A percentile compares a stretch with the other conserved stretches of the same genome.
phyloP scores from a whole-genome alignment of 1,284 basidiomycete species.

The Moesziomyces sp. region DNA sequence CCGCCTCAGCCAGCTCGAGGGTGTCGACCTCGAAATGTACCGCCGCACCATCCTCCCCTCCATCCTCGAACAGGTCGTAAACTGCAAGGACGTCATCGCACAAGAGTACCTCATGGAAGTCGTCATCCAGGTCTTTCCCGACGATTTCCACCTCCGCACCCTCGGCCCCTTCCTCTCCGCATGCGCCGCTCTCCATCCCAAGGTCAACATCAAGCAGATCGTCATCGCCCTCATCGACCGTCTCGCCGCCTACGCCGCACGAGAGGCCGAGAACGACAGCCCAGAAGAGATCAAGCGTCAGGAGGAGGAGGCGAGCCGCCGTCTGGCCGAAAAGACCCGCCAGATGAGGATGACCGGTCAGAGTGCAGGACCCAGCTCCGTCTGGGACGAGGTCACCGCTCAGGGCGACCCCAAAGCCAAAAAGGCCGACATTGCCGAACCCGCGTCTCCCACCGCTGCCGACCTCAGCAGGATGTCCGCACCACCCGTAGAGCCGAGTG shows the following conservation, averaged over 20 bases:
- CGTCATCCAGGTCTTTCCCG: constrained; percentile 68
- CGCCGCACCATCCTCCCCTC: constrained; percentile 61
- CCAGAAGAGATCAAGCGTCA: constrained; percentile 64
- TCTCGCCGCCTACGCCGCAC: constrained; percentile 64
- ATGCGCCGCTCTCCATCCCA: constrained; percentile 65
- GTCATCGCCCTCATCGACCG: constrained; percentile 67
- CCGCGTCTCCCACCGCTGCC: constrained; percentile 35
- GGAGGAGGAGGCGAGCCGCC: constrained; percentile 61
- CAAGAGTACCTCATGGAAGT: constrained; percentile 68
- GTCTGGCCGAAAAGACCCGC: constrained; percentile 61
- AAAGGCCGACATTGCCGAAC: constrained; percentile 53
- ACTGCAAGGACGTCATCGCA: constrained; percentile 67
- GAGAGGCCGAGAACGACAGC: constrained; percentile 66
- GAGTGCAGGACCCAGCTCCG: constrained; percentile 45
- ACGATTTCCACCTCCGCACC: constrained; percentile 67
- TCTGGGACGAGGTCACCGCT: constrained; percentile 63
- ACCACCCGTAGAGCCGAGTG: constrained; percentile 48
- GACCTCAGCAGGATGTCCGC: constrained; percentile 37
- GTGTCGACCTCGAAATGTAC: constrained; percentile 65
- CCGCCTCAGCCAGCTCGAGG: constrained; percentile 66
- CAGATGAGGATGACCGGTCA: constrained; percentile 56
- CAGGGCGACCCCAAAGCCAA: constrained; percentile 52
- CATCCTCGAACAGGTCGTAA: constrained; percentile 67
- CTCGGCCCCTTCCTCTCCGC: constrained; percentile 64
- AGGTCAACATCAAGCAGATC: constrained; percentile 68